Evolutionary conservation across 306 rosid species (phyloP), one percentile per base, ranked within the genome.

Genomic region (Dryas octopetala): DNA sequence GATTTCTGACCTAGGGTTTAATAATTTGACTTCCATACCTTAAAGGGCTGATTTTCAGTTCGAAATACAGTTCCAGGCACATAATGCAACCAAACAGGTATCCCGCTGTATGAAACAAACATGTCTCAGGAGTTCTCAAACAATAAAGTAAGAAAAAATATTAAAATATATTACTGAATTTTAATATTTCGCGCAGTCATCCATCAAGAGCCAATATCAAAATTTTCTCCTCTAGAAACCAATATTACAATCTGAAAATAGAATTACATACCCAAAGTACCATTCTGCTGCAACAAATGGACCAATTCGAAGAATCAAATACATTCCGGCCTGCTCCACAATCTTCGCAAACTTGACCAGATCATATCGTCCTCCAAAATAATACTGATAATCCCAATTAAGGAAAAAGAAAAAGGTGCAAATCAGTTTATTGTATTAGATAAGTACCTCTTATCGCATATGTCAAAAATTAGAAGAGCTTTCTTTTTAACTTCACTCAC

Each of bases 1-100:
- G 28, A 65, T 65, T 44, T 65, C 59, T 47, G 46, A 28, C 19
- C 9, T 14, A 32, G 55, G 54, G 6, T 46, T 58, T 50, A 66
- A 82, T 9, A 80, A 40, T 81, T 57, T 53, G 46, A 68, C 66
- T 67, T 14, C 66, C 89, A 26, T 84, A 91, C 98, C 98, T 91
- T 89, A 80, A 91, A 91, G 41, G 97, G 84, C 51, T 86, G 74
- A 68, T 84, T 93, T 78, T 91, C 88, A 6, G 98, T 93, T 72
- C 98, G 89, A 82, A 93, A 91, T 43, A 90, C 91, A 6, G 97
- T 93, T 69, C 93, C 97, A 40, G 90, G 91, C 86, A 93, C 70
- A 58, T 93, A 91, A 81, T 93, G 98, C 86, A 93, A 73, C 98
- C 98, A 93, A 45, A 93, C 96, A 12, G 98, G 98, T 53, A 93